These are phyloP conservation scores for Calocera viscosa DNA, from an alignment of 768 basidiomycete genomes.

Conservation along the genomic window DNA sequence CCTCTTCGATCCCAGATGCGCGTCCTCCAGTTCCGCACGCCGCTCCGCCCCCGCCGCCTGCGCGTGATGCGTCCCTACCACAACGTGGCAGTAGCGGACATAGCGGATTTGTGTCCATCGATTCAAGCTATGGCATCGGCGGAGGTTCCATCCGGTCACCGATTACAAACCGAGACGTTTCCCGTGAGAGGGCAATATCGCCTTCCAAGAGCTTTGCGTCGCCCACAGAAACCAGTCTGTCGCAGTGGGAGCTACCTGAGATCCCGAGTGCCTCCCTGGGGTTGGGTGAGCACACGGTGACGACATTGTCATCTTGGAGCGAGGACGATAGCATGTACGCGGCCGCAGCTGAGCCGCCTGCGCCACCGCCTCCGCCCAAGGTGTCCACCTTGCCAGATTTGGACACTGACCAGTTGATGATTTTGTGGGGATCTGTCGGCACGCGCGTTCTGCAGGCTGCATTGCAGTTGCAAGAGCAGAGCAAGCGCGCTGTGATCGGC, in stretches of 20 bases:
- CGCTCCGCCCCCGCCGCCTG: conserved; percentile 31
- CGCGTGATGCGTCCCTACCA: conserved; percentile 23
- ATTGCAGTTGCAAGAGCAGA: conserved; percentile 52
- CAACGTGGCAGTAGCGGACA: neutral
- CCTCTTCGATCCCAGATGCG: conserved; percentile 26
- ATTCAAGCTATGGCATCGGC: neutral
- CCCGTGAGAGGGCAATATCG: neutral
- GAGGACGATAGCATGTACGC: conserved; percentile 3
- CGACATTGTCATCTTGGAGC: conserved; percentile 18
- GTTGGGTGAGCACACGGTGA: conserved; percentile 33
- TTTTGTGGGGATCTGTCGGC: conserved; percentile 61
- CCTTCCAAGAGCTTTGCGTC: neutral
- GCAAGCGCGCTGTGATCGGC: conserved; percentile 64
- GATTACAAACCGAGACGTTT: conserved; percentile 6
- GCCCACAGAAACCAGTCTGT: conserved; percentile 30
- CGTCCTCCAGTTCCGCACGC: conserved; percentile 38
- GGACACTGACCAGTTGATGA: conserved; percentile 50
- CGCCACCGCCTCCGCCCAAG: conserved; percentile 5
- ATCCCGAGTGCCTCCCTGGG: conserved; percentile 46
- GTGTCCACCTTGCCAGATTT: conserved; percentile 18
- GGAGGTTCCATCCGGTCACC: neutral
- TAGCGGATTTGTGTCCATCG: neutral
- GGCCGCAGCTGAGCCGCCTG: conserved; percentile 16
- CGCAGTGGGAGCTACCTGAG: conserved; percentile 55
- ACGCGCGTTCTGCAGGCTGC: conserved; percentile 62